Conservation (phyloP, 1,284 basidiomycete genomes). For the Trametes sp. region DNA sequence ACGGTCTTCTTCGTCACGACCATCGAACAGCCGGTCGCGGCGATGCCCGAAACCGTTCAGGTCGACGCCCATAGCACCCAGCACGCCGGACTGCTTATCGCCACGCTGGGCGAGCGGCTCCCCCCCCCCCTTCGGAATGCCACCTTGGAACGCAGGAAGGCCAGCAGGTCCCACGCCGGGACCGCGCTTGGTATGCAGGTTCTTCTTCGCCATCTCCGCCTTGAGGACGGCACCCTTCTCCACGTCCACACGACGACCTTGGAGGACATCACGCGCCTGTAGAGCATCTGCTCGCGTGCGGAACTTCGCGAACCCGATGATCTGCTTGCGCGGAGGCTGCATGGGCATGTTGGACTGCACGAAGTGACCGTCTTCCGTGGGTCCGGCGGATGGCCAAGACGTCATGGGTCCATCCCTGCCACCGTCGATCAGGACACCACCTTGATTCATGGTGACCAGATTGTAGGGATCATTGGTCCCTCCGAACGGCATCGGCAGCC, state of each 20-base stretch:
- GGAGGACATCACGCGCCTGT: constrained; percentile 87
- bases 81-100: constrained; percentile 57
- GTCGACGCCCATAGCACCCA: constrained; percentile 57
- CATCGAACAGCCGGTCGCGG: constrained; percentile 41
- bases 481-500: constrained; percentile 42
- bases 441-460: constrained; percentile 78
- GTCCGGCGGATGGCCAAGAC: constrained; percentile 64
- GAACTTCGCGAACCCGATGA: constrained; percentile 98
- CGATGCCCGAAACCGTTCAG: constrained; percentile 44
- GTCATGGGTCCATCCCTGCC: constrained; percentile 72
- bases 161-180: constrained; percentile 64
- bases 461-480: constrained; percentile 81
- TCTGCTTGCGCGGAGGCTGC: constrained; percentile 86
- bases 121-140: constrained; percentile 44
- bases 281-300: constrained; percentile 88
- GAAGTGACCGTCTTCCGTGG: constrained; percentile 50
- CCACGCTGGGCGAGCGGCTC: constrained; percentile 50
- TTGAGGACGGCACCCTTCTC: constrained; percentile 95
- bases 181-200: constrained; percentile 92
- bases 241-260: constrained; percentile 92
- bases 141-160: constrained; percentile 43
- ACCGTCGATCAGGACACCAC: constrained; percentile 76
- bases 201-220: constrained; percentile 99
- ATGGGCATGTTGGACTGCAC: constrained; percentile 45
- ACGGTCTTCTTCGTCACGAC: constrained; percentile 52